Base-by-base conservation (phyloP, 140 eudicot genomes). In the Flaveria floridana region DNA sequence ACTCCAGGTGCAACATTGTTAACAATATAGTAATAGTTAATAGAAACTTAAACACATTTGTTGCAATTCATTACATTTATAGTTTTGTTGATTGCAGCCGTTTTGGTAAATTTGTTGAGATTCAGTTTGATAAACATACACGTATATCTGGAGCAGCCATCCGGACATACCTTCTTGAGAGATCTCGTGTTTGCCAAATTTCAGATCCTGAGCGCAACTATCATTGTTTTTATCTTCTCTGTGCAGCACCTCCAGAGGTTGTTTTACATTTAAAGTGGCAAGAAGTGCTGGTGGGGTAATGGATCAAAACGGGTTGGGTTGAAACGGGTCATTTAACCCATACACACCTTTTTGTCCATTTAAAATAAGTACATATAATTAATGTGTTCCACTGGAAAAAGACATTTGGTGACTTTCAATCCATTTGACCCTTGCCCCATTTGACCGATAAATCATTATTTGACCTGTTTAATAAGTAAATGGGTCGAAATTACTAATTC, bases 121-220 rank as follows among this genome's bases (percentile, higher is more conserved):
- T 94, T 80, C 99, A 94, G 78, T 94, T 94, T 78, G 97, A 94
- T 79, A 94, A 90, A 72, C 80, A 83, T 25, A 88, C 95, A 76
- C 84, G 90, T 73, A 94, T 90, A 83, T 94, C 99, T 1, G 97
- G 99, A 71, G 99, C 99, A 76, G 99, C 99, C 76, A 88, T 94
- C 76, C 79, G 97, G 56, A 94, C 99, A 14, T 92, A 92, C 77
- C 96, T 92, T 82, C 97, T 94, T 21, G 99, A 94, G 80, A 82
- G 97, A 78, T 94, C 99, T 75, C 96, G 99, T 73, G 99, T 94
- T 80, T 90, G 97, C 89, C 96, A 90, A 82, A 68, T 94, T 77
- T 93, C 99, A 61, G 96, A 93, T 53, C 97, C 96, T 48, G 99
- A 93, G 78, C 96, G 97, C 70, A 90, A 94, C 82, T 94, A 94